These are phyloP conservation scores for Lolium multiflorum DNA, from an alignment of 176 grass and related monocot genomes.

Conservation along the genomic window DNA sequence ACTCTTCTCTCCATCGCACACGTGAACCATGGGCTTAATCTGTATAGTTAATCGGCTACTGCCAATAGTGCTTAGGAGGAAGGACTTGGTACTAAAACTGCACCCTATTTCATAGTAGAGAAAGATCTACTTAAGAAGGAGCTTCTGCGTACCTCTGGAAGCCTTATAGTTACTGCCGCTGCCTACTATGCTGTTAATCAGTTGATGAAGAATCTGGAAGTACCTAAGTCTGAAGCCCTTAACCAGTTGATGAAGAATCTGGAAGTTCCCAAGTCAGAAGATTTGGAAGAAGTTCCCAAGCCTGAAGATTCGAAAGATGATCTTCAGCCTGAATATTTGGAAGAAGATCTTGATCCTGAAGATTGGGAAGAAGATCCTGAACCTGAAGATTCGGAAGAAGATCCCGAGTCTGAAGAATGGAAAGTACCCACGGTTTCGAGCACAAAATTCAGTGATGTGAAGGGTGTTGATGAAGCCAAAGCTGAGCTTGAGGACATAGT, in stretches of 20 bases:
- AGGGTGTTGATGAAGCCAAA: not conserved
- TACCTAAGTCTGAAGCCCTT: not conserved
- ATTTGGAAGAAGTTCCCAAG: not conserved
- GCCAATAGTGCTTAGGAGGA: not conserved
- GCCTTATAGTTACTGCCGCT: not conserved
- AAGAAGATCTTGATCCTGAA: not conserved
- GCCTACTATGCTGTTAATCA: not conserved
- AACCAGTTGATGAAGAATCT: not conserved
- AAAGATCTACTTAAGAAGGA: not conserved
- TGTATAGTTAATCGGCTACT: not conserved
- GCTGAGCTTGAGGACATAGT: not conserved
- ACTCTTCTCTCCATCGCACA: not conserved
- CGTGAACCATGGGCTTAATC: not conserved
- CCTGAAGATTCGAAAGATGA: no score
- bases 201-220: not conserved
- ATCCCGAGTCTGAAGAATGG: no score
- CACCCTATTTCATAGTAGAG: not conserved
- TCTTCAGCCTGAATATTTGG: no score
- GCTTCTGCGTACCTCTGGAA: not conserved
- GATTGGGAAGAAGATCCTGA: not conserved
- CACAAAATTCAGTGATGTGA: constrained; percentile 15
- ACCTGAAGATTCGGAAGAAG: not conserved
- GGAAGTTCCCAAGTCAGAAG: not conserved
- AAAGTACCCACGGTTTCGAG: not conserved
- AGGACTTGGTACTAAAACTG: not conserved